phyloP scores from a whole-genome alignment of 306 rosid genomes.

The Quercus engelmannii region DNA sequence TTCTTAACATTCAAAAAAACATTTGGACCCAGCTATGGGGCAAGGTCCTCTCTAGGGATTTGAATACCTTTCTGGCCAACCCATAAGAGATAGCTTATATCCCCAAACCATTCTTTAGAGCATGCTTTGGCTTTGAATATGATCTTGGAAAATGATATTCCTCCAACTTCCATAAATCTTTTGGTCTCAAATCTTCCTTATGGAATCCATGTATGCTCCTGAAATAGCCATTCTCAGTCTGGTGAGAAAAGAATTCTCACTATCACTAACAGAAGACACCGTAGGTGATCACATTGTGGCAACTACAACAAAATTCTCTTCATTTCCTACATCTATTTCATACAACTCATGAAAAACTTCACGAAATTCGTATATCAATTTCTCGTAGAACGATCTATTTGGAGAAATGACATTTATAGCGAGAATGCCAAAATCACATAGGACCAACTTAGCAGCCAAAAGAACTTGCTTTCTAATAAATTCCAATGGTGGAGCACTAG shows the following conservation, averaged over 20 bases:
- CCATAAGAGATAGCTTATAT: not conserved
- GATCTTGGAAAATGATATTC: not conserved
- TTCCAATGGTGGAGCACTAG: constrained; percentile 65
- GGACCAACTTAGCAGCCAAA: constrained; percentile 50
- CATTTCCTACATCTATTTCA: constrained; percentile 67
- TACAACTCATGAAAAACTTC: constrained; percentile 56
- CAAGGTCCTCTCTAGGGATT: not conserved
- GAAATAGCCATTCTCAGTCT: constrained; percentile 49
- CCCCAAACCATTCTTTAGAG: not conserved
- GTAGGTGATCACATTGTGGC: constrained; percentile 37
- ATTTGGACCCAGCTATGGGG: not conserved
- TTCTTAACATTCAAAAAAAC: not conserved
- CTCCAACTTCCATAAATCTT: not conserved
- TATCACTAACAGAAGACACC: constrained; percentile 21
- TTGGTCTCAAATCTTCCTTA: constrained; percentile 31
- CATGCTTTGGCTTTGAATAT: not conserved
- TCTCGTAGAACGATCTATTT: constrained; percentile 39
- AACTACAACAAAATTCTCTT: constrained; percentile 67
- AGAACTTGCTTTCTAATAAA: constrained; percentile 53
- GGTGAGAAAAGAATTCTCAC: constrained; percentile 37
- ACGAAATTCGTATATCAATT: constrained; percentile 32
- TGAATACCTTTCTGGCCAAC: not conserved
- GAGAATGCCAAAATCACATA: constrained; percentile 57
- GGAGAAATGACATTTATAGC: constrained; percentile 68
- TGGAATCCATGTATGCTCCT: constrained; percentile 51